phyloP scores from a whole-genome alignment of 1,139 yeast species.

The Trichomonascaceae sp. region DNA sequence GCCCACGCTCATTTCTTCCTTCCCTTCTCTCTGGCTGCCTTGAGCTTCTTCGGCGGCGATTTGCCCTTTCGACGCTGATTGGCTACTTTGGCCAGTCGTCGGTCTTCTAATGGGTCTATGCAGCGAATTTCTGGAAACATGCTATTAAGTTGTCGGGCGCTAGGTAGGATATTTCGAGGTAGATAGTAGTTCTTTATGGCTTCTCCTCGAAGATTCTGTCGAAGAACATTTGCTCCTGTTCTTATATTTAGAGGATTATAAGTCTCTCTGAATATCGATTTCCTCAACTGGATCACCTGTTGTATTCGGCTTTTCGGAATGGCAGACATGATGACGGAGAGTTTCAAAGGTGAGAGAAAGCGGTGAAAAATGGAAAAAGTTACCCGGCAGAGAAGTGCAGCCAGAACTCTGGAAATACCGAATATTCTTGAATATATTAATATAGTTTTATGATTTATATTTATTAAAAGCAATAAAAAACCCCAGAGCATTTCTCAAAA shows the following conservation, averaged over 20 bases:
- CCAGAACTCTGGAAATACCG: not conserved
- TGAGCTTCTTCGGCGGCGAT: slow-evolving; percentile 24
- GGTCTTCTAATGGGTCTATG: slow-evolving; percentile 68
- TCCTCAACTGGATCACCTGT: slow-evolving; percentile 51
- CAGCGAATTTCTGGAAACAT: slow-evolving; percentile 55
- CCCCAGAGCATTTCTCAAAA: no score
- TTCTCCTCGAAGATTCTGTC: slow-evolving; percentile 72
- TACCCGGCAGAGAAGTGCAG: not conserved
- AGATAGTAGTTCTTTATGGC: slow-evolving; percentile 70
- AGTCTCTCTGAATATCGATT: slow-evolving; percentile 55
- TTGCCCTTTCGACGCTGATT: slow-evolving; percentile 21
- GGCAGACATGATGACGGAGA: slow-evolving; percentile 3
- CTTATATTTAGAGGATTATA: slow-evolving; percentile 65
- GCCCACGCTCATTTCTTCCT: slow-evolving; percentile 16
- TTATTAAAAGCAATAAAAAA: not conserved
- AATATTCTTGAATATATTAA: not conserved
- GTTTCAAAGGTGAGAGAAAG: not conserved
- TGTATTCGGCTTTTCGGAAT: slow-evolving; percentile 41
- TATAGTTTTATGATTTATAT: not conserved
- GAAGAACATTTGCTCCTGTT: slow-evolving; percentile 71
- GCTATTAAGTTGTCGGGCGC: slow-evolving; percentile 56
- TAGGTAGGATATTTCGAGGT: slow-evolving; percentile 41
- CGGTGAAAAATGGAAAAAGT: not conserved
- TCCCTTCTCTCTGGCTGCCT: slow-evolving; percentile 17
- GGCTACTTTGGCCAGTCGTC: slow-evolving; percentile 29